A percentile compares a stretch with the other conserved stretches of the same genome.
Conservation (phyloP, 768 basidiomycete species). For the Pisolithus marmoratus region DNA sequence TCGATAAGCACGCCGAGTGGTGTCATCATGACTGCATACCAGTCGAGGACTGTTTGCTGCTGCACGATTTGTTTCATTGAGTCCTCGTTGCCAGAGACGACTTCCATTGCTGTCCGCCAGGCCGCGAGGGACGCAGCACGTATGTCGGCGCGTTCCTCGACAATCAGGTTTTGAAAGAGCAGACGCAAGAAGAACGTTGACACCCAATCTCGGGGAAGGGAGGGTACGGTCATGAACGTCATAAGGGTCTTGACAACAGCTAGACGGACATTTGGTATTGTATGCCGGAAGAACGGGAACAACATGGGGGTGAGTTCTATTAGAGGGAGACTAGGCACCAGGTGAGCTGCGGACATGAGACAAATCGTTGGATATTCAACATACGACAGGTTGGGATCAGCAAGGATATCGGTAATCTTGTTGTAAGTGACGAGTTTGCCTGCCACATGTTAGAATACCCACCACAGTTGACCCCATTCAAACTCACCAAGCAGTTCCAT, state of each 20-base stretch:
- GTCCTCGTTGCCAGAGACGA: conserved; percentile 41
- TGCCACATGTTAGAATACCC: conserved; percentile 23
- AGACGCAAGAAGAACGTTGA: conserved; percentile 69
- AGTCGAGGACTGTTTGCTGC: conserved; percentile 63
- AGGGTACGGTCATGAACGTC: conserved; percentile 76
- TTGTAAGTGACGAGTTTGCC: conserved; percentile 79
- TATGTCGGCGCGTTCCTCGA: conserved; percentile 86
- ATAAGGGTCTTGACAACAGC: conserved; percentile 87
- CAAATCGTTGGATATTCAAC: conserved; percentile 26
- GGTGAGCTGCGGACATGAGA: conserved; percentile 4
- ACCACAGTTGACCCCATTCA: conserved; percentile 10
- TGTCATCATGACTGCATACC: conserved; percentile 87
- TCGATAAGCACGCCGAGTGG: conserved; percentile 82
- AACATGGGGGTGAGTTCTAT: conserved; percentile 79
- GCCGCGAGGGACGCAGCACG: conserved; percentile 64
- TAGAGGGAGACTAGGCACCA: conserved; percentile 58
- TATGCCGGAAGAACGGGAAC: conserved; percentile 97
- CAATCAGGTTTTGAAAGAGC: conserved; percentile 89
- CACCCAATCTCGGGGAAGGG: conserved; percentile 79
- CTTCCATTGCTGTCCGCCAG: conserved; percentile 67
- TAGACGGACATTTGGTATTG: conserved; percentile 87
- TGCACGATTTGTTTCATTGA: conserved; percentile 50
- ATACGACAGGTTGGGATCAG: conserved; percentile 63
- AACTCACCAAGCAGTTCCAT: conserved; percentile 89
- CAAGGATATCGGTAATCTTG: conserved; percentile 72